Base-by-base conservation (phyloP, 1,284 basidiomycete species). In the Neotropicomus parvogracilis region DNA sequence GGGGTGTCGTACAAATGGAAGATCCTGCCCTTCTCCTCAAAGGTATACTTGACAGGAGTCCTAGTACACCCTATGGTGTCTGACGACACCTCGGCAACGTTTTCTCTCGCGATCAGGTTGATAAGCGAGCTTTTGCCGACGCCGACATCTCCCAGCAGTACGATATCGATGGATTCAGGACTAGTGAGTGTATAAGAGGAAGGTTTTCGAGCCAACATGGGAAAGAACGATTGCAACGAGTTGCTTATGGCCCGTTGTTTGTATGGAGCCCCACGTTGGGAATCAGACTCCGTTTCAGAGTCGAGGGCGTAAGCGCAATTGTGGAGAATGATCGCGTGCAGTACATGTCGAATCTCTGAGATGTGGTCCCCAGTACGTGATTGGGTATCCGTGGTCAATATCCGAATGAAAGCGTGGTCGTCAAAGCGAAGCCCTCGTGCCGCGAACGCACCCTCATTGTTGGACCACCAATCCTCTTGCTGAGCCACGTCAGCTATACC, bases 1-100 rank as follows among this genome's bases (percentile, higher is more conserved):
- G 65, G 65, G 10, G 72, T 74, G 46, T 72, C 71, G 54, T 65
- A 67, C 19, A 73, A 29, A 26, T 46, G 59, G 24, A 65, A 63
- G 14, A 42, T 42, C 31, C 26, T 49, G 3, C 52, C 59, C 0
- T 43, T 43, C 29, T 54, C 52, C 40, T 60, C 28, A 1, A 64
- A 26, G n/a, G 40, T 42, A 19, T 64, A 60, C 48, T 41, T 32
- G 26, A 24, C 4, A 11, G 40, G 9, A 17, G 42, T 29, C 32
- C 12, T 38, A 12, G 66, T 64, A 32, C 63, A 68, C 12, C 37
- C 42, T 33, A 53, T 19, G 5, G 56, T 44, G 24, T 66, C 62
- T 14, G 54, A 19, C 3, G 62, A 64, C 29, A 62, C 61, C 7
- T 33, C 8, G 13, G 62, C 64, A 38, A 58, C 42, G 2, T 34